phyloP scores from a whole-genome alignment of 2,329 filamentous ascomycete genomes.

The Berkeleyomyces rouxiae region DNA sequence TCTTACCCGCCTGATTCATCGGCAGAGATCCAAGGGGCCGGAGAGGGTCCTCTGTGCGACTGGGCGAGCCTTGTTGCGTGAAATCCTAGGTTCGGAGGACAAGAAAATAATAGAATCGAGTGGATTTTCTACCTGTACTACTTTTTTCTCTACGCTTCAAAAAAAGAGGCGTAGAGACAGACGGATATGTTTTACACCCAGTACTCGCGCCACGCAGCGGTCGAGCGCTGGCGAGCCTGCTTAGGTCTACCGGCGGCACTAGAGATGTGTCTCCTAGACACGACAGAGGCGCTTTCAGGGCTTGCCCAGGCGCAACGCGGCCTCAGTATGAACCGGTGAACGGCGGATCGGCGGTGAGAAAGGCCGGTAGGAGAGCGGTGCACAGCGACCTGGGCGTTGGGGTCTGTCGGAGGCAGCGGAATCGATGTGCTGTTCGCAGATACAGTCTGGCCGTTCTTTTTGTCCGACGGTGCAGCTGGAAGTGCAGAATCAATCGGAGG shows the following conservation, averaged over 20 bases:
- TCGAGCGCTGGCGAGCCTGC: neutral
- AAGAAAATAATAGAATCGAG: neutral
- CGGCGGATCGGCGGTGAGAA: no score
- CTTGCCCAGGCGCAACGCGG: neutral
- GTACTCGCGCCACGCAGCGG: constrained; percentile 9
- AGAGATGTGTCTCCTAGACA: neutral
- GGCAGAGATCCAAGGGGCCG: neutral
- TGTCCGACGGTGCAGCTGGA: no score
- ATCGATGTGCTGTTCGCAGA: no score
- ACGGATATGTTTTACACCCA: constrained; percentile 1
- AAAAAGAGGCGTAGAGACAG: neutral
- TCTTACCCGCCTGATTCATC: neutral
- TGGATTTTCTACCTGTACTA: neutral
- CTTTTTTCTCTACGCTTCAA: neutral
- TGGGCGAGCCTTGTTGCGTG: neutral
- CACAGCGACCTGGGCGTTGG: no score
- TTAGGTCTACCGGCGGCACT: neutral
- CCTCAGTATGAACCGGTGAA: no score
- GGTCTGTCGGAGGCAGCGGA: no score
- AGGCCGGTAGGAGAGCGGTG: no score
- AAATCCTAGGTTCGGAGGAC: neutral
- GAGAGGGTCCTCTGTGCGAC: no score
- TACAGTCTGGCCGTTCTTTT: neutral
- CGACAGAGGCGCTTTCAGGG: neutral
- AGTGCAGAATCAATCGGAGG: no score